Percentiles rank a stretch among this genome's conserved stretches.
These are phyloP conservation scores for Stemphylium vesicarium DNA, from an alignment of 2,329 filamentous ascomycete genomes.

Conservation along the genomic window DNA sequence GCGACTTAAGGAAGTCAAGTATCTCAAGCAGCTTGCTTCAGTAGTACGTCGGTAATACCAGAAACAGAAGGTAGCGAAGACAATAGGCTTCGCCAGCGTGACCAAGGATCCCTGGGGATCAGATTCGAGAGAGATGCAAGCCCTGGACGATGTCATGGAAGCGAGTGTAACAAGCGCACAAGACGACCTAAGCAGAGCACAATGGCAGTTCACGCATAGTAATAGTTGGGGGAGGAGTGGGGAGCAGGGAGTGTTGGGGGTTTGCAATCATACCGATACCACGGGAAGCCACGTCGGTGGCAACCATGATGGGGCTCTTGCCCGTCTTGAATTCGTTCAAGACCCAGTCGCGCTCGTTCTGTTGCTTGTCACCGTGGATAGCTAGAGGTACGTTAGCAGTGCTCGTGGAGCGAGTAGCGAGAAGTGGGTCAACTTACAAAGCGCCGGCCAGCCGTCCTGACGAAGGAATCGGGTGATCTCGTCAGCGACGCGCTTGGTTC, in stretches of 20 bases:
- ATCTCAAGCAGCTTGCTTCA: constrained; percentile 74
- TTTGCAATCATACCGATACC: constrained; percentile 98
- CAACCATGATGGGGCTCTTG: constrained; percentile 99
- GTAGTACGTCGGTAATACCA: constrained; percentile 69
- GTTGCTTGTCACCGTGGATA: constrained; percentile 99
- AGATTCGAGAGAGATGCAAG: constrained; percentile 84
- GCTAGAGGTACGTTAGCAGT: constrained; percentile 62
- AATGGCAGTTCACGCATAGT: constrained; percentile 67
- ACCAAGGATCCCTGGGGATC: constrained; percentile 84
- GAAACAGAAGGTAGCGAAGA: constrained; percentile 76
- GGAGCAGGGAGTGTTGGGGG: constrained; percentile 53
- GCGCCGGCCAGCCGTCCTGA: constrained; percentile 96
- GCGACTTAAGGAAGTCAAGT: constrained; percentile 76
- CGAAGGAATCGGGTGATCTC: constrained; percentile 97
- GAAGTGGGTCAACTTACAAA: constrained; percentile 69
- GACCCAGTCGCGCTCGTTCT: constrained; percentile 99
- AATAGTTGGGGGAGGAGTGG: constrained; percentile 48
- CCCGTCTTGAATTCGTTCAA: constrained; percentile 99
- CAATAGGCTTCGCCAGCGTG: constrained; percentile 73
- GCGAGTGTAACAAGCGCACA: constrained; percentile 74
- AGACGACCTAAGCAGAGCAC: constrained; percentile 92
- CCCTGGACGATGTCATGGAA: constrained; percentile 91
- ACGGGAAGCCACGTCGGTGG: constrained; percentile 99
- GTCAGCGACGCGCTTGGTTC: constrained; percentile 88
- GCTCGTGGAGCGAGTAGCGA: constrained; percentile 8